Conservation (phyloP, 2,329 filamentous ascomycete species). For the Epichloe scottii region DNA sequence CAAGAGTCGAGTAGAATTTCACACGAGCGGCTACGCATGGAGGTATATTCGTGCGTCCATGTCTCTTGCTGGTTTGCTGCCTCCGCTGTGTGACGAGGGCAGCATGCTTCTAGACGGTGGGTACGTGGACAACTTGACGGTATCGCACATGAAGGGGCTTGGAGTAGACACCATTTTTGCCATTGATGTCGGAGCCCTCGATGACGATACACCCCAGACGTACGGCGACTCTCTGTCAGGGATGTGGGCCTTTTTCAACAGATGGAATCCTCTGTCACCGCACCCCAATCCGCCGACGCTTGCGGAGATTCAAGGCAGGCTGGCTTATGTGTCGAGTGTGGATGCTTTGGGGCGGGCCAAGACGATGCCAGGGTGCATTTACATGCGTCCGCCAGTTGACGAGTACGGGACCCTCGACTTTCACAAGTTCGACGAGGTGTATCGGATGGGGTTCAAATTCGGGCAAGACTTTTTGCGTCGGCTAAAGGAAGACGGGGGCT, state of each 20-base stretch:
- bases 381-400: constrained; percentile 93
- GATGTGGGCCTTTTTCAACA: constrained; percentile 86
- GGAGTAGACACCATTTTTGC: constrained; percentile 93
- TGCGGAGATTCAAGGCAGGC: constrained; percentile 85
- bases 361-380: constrained; percentile 77
- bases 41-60: constrained; percentile 93
- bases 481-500: constrained; percentile 63
- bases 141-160: constrained; percentile 90
- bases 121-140: constrained; percentile 94
- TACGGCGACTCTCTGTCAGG: constrained; percentile 93
- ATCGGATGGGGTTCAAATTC: constrained; percentile 74
- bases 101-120: constrained; percentile 94
- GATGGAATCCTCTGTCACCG: constrained; percentile 90
- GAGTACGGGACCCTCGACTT: constrained; percentile 91
- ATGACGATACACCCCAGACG: constrained; percentile 81
- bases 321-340: constrained; percentile 90
- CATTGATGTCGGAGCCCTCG: constrained; percentile 82
- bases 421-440: constrained; percentile 95
- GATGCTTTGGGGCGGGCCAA: constrained; percentile 93
- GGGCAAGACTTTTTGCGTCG: constrained; percentile 69
- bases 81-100: constrained; percentile 90
- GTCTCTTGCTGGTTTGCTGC: constrained; percentile 85
- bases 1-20: constrained; percentile 81
- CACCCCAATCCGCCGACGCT: constrained; percentile 88
- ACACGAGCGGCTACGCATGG: constrained; percentile 96